Evolutionary conservation across 2,329 filamentous ascomycete species (phyloP).

Genomic region (Fusarium virguliforme): DNA sequence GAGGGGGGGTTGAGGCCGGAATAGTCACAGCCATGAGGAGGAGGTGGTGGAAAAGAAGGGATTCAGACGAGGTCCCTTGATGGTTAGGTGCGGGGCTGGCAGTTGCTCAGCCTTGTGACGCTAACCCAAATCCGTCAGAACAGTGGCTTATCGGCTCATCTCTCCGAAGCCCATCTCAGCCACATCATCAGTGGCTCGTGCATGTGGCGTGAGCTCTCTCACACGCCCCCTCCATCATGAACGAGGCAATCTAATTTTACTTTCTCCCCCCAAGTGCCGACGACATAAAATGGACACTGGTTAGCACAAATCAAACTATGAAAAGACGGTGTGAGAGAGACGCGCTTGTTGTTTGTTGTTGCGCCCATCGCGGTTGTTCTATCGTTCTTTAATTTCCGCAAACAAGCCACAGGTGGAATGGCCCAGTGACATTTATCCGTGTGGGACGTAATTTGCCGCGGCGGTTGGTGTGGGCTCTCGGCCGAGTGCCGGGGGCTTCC

Average conservation of each 20-base stretch:
- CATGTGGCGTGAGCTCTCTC: conserved; percentile 20
- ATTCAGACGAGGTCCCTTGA: neutral
- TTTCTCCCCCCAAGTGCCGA: neutral
- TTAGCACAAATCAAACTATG: conserved; percentile 19
- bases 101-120: conserved; percentile 13
- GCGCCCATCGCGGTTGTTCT: conserved; percentile 16
- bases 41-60: too few species aligned
- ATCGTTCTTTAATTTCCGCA: conserved; percentile 38
- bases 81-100: too few species aligned
- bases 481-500: conserved; percentile 28
- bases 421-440: conserved; percentile 15
- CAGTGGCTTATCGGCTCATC: conserved; percentile 2
- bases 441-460: conserved; percentile 36
- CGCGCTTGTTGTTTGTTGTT: conserved; percentile 33
- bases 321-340: conserved; percentile 42
- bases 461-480: conserved; percentile 19
- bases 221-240: conserved; percentile 22
- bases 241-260: neutral
- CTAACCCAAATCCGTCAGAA: neutral
- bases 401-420: conserved; percentile 32
- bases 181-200: conserved; percentile 10
- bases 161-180: neutral
- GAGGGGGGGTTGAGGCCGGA: too few species aligned
- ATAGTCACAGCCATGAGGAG: too few species aligned
- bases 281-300: neutral